These are phyloP conservation scores for Cadophora malorum DNA, from an alignment of 2,329 filamentous ascomycete species.

Conservation along the genomic window DNA sequence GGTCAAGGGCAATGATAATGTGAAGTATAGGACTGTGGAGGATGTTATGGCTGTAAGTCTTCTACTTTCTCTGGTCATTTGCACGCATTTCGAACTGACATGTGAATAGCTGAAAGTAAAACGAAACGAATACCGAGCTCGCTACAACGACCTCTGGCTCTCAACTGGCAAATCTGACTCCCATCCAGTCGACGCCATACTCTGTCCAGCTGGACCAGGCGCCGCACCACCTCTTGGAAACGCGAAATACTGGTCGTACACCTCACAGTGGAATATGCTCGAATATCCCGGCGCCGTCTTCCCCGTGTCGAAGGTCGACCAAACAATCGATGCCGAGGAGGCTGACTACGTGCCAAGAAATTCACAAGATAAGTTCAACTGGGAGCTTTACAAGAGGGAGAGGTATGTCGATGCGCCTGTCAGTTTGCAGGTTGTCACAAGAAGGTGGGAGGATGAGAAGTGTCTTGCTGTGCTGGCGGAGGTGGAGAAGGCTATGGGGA, in stretches of 20 bases:
- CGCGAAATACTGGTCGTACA: conserved; percentile 67
- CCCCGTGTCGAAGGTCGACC: conserved; percentile 52
- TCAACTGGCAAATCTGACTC: conserved; percentile 27
- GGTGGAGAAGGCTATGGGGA: conserved; percentile 25
- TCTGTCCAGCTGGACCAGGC: conserved; percentile 63
- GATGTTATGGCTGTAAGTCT: conserved; percentile 32
- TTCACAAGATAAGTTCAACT: conserved; percentile 38
- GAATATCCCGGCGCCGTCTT: conserved; percentile 69
- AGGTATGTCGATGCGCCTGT: conserved; percentile 43
- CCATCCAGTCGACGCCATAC: conserved; percentile 56
- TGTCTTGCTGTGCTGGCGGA: conserved; percentile 35
- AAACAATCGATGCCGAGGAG: conserved; percentile 32
- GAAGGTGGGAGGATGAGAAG: conserved; percentile 47
- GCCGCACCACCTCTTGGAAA: conserved; percentile 56
- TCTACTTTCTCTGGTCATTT: background rate
- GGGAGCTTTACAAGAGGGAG: conserved; percentile 41
- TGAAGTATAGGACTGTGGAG: conserved; percentile 34
- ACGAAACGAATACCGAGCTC: conserved; percentile 48
- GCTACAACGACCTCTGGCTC: conserved; percentile 34
- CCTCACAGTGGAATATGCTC: conserved; percentile 69
- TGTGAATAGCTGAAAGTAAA: conserved; percentile 29
- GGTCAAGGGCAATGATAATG: conserved; percentile 35
- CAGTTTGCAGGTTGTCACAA: conserved; percentile 47
- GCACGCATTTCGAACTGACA: background rate
- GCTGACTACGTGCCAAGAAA: conserved; percentile 37